These are phyloP conservation scores for Ceratobasidium sp. DNA, from an alignment of 1,284 basidiomycete genomes.

Conservation along the genomic window DNA sequence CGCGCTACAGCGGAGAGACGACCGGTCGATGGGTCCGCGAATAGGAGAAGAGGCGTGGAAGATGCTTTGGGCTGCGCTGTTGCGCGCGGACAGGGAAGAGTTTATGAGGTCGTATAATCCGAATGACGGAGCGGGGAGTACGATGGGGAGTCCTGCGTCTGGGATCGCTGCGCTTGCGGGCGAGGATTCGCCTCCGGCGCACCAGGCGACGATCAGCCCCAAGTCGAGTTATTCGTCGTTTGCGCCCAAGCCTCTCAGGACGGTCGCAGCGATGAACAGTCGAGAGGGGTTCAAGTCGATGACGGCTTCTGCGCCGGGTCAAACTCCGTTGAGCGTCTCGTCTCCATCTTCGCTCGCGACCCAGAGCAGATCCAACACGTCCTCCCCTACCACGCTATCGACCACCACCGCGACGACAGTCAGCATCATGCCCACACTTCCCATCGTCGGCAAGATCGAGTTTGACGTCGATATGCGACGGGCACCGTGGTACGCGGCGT, in stretches of 20 bases:
- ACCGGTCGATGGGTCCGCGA: constrained; percentile 57
- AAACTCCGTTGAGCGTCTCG: constrained; percentile 60
- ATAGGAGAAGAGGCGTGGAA: constrained; percentile 88
- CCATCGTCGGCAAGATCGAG: constrained; percentile 88
- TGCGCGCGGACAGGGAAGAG: constrained; percentile 76
- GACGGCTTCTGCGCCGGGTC: not conserved
- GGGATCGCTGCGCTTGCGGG: constrained; percentile 36
- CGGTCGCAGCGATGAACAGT: constrained; percentile 34
- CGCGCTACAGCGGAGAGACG: constrained; percentile 67
- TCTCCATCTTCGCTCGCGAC: constrained; percentile 69
- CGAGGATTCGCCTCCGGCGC: constrained; percentile 43
- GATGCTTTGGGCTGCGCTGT: constrained; percentile 80
- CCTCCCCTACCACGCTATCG: constrained; percentile 26
- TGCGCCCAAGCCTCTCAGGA: constrained; percentile 21
- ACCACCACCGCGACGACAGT: constrained; percentile 74
- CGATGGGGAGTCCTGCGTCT: constrained; percentile 42
- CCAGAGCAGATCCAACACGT: constrained; percentile 62
- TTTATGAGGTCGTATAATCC: constrained; percentile 55
- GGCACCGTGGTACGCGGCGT: constrained; percentile 83
- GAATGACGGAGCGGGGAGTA: constrained; percentile 29
- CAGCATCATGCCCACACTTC: constrained; percentile 73
- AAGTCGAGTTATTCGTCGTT: constrained; percentile 29
- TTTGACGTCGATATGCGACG: constrained; percentile 84
- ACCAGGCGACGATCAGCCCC: constrained; percentile 27
- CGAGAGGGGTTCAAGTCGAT: constrained; percentile 14